Evolutionary conservation across 2,329 filamentous ascomycete genomes (phyloP).

Genomic region (Cladosporium sp.): DNA sequence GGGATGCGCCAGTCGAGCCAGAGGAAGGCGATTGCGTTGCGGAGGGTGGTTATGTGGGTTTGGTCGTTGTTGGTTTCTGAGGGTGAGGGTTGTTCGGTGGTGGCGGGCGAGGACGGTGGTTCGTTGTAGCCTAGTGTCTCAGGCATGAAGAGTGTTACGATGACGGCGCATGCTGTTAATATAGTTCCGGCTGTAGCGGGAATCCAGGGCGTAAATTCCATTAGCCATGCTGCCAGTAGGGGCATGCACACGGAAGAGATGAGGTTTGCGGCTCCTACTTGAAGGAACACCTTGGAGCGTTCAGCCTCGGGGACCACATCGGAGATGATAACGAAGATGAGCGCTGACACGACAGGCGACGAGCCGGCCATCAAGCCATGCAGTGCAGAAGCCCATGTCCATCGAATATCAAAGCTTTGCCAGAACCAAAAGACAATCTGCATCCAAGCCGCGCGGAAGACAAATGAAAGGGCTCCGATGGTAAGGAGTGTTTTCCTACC

Average conservation of each 20-base stretch:
- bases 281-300: conserved; percentile 35
- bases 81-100: background rate
- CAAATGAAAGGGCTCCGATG: conserved; percentile 30
- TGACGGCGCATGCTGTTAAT: conserved; percentile 12
- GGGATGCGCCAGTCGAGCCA: conserved; percentile 34
- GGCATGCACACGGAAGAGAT: conserved; percentile 34
- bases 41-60: background rate
- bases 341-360: conserved; percentile 26
- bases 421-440: conserved; percentile 39
- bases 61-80: background rate
- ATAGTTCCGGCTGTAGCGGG: conserved; percentile 31
- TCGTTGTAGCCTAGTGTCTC: conserved; percentile 36
- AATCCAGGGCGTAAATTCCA: conserved; percentile 38
- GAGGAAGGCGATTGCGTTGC: conserved; percentile 32
- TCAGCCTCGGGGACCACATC: conserved; percentile 34
- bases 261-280: conserved; percentile 32
- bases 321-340: conserved; percentile 34
- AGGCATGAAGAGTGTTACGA: conserved; percentile 28
- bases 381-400: conserved; percentile 34
- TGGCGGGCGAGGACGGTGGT: background rate
- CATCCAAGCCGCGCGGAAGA: conserved; percentile 29
- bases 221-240: conserved; percentile 36
- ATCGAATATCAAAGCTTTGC: conserved; percentile 35
- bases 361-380: conserved; percentile 35
- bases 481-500: conserved; percentile 37